These are phyloP conservation scores for Inonotus obliquus DNA, from an alignment of 1,284 basidiomycete species.

Conservation along the genomic window DNA sequence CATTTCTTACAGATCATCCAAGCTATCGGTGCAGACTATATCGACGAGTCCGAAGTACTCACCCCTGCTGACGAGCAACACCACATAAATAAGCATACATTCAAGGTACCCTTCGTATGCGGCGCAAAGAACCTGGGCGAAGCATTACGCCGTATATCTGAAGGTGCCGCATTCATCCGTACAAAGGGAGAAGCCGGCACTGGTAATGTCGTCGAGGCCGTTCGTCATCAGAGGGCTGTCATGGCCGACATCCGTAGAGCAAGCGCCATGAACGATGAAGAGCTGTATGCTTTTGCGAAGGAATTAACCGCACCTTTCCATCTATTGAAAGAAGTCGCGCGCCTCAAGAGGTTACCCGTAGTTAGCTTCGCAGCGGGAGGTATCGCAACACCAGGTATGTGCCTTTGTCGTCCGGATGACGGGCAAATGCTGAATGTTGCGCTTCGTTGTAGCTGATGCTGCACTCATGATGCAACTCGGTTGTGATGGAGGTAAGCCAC, in stretches of 20 bases:
- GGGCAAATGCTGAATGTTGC: background rate
- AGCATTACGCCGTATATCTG: conserved; percentile 92
- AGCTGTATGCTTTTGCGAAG: conserved; percentile 93
- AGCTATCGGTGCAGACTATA: conserved; percentile 94
- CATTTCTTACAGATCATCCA: conserved; percentile 73
- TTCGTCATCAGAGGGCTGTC: conserved; percentile 86
- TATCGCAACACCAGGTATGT: conserved; percentile 87
- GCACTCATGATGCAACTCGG: conserved; percentile 99
- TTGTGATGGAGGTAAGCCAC: conserved; percentile 85
- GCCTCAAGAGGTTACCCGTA: conserved; percentile 90
- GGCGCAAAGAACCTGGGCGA: conserved; percentile 83
- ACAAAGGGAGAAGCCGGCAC: conserved; percentile 98
- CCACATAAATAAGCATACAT: conserved; percentile 84
- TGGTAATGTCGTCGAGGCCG: conserved; percentile 96
- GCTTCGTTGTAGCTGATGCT: conserved; percentile 70
- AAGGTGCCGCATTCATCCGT: conserved; percentile 96
- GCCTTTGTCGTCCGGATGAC: background rate
- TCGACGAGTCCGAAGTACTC: conserved; percentile 96
- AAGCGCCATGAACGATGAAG: conserved; percentile 88
- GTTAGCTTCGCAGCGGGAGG: conserved; percentile 97
- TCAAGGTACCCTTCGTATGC: conserved; percentile 86
- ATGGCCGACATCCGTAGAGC: conserved; percentile 84
- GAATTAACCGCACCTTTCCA: conserved; percentile 96
- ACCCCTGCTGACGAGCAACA: conserved; percentile 92
- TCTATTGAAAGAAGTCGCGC: conserved; percentile 92